Conservation (phyloP, 176 grass and related monocot species). For the Bromus sterilis region DNA sequence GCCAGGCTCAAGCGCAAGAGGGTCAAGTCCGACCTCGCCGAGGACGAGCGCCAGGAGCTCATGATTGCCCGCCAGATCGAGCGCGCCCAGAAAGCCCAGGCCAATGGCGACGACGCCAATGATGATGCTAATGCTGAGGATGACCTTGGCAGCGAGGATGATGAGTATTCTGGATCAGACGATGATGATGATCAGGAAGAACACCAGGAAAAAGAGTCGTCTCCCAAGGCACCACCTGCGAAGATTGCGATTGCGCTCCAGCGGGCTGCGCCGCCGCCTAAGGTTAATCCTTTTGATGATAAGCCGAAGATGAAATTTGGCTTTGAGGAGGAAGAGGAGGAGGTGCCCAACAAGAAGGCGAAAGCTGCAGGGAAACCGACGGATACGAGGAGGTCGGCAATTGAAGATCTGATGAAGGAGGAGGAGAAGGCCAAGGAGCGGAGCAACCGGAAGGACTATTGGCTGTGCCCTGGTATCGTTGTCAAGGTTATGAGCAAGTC, state of each 20-base stretch:
- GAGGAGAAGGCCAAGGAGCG: constrained; percentile 89
- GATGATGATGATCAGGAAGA: neutral
- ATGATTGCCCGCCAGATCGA: constrained; percentile 74
- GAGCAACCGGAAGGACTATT: constrained; percentile 91
- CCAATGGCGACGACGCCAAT: neutral
- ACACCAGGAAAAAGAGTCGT: neutral
- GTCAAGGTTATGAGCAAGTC: constrained; percentile 96
- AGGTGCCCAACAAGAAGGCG: constrained; percentile 32
- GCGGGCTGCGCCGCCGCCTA: constrained; percentile 5
- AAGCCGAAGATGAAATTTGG: constrained; percentile 56
- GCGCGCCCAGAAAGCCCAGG: constrained; percentile 39
- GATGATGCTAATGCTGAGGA: neutral
- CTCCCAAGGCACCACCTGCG: neutral
- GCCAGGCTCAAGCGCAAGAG: constrained; percentile 81
- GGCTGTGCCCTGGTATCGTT: constrained; percentile 70
- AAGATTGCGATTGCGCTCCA: constrained; percentile 76
- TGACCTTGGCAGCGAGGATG: neutral
- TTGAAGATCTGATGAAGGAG: constrained; percentile 89
- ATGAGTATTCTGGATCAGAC: constrained; percentile 18
- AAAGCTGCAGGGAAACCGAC: constrained; percentile 21
- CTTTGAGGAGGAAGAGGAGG: constrained; percentile 49
- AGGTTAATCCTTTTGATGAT: constrained; percentile 39
- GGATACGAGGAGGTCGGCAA: constrained; percentile 35
- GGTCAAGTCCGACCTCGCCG: constrained; percentile 57
- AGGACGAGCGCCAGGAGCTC: constrained; percentile 83